Conservation (phyloP, 108 stramenopile genomes). For the Aureococcus anophagefferens region DNA sequence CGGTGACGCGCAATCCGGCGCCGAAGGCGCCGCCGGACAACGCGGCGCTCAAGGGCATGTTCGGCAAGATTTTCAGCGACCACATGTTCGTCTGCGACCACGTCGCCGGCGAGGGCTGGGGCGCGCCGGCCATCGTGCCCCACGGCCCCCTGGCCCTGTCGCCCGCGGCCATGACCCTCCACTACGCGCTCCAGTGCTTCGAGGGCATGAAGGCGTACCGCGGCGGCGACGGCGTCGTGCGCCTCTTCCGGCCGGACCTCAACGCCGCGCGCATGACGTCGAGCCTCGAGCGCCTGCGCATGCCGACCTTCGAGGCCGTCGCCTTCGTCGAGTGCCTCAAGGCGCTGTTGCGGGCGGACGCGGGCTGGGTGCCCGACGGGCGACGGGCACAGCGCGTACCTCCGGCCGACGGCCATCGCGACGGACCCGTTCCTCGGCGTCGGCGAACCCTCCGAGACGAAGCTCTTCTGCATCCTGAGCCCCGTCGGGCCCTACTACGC, state of each 20-base stretch:
- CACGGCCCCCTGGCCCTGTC: conserved; percentile 61
- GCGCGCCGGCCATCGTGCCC: conserved; percentile 60
- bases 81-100: conserved; percentile 86
- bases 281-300: conserved; percentile 64
- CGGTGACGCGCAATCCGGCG: too few relatives aligned
- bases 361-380: conserved; percentile 81
- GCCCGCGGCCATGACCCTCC: conserved; percentile 75
- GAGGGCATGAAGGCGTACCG: conserved; percentile 63
- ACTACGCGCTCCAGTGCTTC: conserved; percentile 90
- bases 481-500: conserved; percentile 89
- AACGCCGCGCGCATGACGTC: conserved; percentile 70
- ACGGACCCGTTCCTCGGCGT: conserved; percentile 74
- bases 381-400: conserved; percentile 89
- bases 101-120: conserved; percentile 59
- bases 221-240: conserved; percentile 38
- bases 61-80: conserved; percentile 69
- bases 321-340: conserved; percentile 2
- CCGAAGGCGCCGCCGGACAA: neutral
- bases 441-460: conserved; percentile 49
- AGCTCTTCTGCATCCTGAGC: conserved; percentile 67
- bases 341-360: conserved; percentile 31
- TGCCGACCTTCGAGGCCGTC: conserved; percentile 57
- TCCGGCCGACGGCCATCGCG: conserved; percentile 86
- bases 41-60: conserved; percentile 7
- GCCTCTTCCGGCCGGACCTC: conserved; percentile 79